Conservation (phyloP, 106 monocot species). For the Triglochin maritima region DNA sequence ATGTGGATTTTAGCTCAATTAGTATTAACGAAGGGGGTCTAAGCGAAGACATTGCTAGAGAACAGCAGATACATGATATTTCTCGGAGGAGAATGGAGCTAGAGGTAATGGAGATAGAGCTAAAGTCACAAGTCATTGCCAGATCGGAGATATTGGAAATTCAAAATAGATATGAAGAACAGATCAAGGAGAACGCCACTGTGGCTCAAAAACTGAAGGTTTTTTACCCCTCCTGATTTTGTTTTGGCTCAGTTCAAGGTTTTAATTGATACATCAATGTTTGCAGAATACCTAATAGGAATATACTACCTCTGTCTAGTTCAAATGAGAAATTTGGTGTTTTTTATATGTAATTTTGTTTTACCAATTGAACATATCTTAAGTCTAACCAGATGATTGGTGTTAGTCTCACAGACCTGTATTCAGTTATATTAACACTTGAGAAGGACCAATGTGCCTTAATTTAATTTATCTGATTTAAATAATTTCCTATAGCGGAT, state of each 20-base stretch:
- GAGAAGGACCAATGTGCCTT: too few relatives aligned
- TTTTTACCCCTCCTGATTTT: background rate
- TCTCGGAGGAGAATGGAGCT: constrained; percentile 22
- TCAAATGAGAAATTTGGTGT: too few relatives aligned
- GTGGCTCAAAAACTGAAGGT: constrained; percentile 56
- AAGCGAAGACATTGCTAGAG: constrained; percentile 2
- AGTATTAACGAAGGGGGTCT: constrained; percentile 6
- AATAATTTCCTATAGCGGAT: too few relatives aligned
- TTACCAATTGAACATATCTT: too few relatives aligned
- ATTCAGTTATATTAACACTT: too few relatives aligned
- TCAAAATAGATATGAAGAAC: constrained; percentile 14
- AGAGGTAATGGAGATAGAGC: constrained; percentile 28
- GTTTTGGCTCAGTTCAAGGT: background rate
- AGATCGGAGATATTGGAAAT: constrained; percentile 19
- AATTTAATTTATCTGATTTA: too few relatives aligned
- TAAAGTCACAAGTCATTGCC: constrained; percentile 22
- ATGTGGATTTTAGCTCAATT: constrained; percentile 22
- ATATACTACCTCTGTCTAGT: too few relatives aligned
- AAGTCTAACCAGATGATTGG: too few relatives aligned
- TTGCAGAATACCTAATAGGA: background rate
- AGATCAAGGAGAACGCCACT: constrained; percentile 26
- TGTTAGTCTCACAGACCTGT: too few relatives aligned
- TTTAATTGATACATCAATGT: background rate
- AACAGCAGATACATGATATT: constrained; percentile 16
- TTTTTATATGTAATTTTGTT: too few relatives aligned